phyloP scores from a whole-genome alignment of 805 yeast species.

The Myxozyma geophila region DNA sequence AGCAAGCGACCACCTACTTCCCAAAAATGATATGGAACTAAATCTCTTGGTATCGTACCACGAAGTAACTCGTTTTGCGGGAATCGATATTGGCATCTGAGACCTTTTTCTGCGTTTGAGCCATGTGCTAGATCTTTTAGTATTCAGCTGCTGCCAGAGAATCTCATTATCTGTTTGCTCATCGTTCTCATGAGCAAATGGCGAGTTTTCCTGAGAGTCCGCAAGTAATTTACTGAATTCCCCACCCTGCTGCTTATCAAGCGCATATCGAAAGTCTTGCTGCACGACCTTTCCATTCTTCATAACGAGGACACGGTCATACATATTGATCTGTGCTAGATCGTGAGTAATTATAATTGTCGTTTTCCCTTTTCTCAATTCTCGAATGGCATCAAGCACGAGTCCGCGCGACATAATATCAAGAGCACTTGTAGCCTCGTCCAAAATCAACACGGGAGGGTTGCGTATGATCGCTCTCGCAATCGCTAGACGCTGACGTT shows the following conservation, averaged over 20 bases:
- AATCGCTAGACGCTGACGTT: conserved; percentile 77
- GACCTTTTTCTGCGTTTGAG: not conserved
- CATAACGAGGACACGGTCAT: conserved; percentile 65
- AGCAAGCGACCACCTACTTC: conserved; percentile 1
- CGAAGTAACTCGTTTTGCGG: too few species aligned
- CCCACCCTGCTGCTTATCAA: conserved; percentile 38
- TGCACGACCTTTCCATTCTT: conserved; percentile 62
- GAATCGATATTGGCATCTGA: too few species aligned
- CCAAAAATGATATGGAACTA: not conserved
- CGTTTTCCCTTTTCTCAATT: conserved; percentile 69
- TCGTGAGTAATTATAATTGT: conserved; percentile 87
- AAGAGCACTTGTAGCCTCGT: conserved; percentile 84
- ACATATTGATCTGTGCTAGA: conserved; percentile 55
- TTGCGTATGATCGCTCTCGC: conserved; percentile 82
- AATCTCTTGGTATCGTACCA: not conserved
- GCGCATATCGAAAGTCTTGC: conserved; percentile 48
- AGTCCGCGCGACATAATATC: conserved; percentile 57
- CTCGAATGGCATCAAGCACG: conserved; percentile 57
- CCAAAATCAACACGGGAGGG: conserved; percentile 76
- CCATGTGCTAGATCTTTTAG: not conserved
- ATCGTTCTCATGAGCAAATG: not conserved
- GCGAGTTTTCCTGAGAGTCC: not conserved
- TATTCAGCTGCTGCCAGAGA: not conserved
- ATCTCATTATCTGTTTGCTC: not conserved
- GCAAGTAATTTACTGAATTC: conserved; percentile 13